Percentiles rank a stretch among this genome's conserved stretches.
These are phyloP conservation scores for Ophiocordyceps camponoti-floridani DNA, from an alignment of 2,329 filamentous ascomycete genomes.

Conservation along the genomic window DNA sequence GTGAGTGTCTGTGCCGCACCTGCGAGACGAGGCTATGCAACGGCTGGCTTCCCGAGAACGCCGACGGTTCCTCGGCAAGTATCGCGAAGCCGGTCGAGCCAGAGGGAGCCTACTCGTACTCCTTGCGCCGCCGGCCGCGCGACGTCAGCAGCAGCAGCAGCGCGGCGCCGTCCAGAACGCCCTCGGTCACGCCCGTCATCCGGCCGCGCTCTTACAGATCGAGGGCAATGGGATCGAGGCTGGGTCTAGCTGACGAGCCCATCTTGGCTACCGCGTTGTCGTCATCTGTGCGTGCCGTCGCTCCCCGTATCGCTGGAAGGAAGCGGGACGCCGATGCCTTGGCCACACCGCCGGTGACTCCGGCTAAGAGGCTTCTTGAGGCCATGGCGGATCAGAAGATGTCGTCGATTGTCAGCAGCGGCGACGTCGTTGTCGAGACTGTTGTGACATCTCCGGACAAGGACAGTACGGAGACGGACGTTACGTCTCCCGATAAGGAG, in stretches of 20 bases:
- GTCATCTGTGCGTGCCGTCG: slow-evolving; percentile 5
- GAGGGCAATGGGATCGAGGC: slow-evolving; percentile 14
- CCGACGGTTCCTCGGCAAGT: slow-evolving; percentile 29
- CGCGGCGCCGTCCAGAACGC: slow-evolving; percentile 26
- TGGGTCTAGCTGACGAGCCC: slow-evolving; percentile 14
- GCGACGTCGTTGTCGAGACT: slow-evolving; percentile 14
- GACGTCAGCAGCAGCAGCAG: slow-evolving; percentile 30
- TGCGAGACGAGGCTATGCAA: slow-evolving; percentile 64
- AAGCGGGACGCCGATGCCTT: slow-evolving; percentile 26
- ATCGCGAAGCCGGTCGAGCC: slow-evolving; percentile 11
- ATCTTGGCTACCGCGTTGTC: slow-evolving; percentile 14
- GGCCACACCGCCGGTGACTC: slow-evolving; percentile 36
- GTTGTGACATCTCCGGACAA: slow-evolving; percentile 28
- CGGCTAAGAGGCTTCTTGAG: slow-evolving; percentile 28
- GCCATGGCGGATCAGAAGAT: slow-evolving; percentile 5
- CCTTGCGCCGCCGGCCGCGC: slow-evolving; percentile 33
- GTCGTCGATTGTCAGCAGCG: slow-evolving; percentile 1
- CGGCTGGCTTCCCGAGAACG: slow-evolving; percentile 54
- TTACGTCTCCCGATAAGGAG: slow-evolving; percentile 31
- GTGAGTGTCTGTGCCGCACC: slow-evolving; percentile 79
- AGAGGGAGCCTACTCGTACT: slow-evolving; percentile 27
- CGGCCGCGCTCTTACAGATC: slow-evolving; percentile 29
- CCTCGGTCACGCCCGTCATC: slow-evolving; percentile 37
- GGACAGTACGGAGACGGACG: slow-evolving; percentile 20
- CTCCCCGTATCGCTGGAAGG: slow-evolving; percentile 8